Evolutionary conservation across 2,329 filamentous ascomycete genomes (phyloP), one percentile per base, ranked within the genome.

Genomic region (Orbilia oligospora): DNA sequence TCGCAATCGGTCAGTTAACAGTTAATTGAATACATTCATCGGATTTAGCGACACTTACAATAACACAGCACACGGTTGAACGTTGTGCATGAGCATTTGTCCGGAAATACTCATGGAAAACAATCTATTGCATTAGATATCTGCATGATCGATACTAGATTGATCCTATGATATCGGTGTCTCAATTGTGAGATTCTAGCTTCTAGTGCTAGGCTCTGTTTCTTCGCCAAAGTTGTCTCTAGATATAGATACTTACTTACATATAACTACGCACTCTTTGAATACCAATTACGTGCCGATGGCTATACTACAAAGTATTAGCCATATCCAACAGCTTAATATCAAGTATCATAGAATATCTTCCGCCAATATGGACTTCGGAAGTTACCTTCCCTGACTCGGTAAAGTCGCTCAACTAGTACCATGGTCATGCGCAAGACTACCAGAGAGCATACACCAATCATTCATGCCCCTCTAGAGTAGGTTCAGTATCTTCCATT

Each of bases 351-450:
- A 51, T 38, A 4, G 61, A 14, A 49, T 56, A 27, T 56, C 9
- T 27, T 67, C 24, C 30, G 46, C 27, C 33, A 51, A 61, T 38
- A 36, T 41, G 36, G 20, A 41, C 38, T 27, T 46, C 44, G 49
- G 63, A 68, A 67, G n/a, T 63, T 63, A 41, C 53, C 58, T 53
- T 61, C 30, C 41, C 71, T 75, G 64, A 69, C 71, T 75, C 71
- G 64, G 46, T 48, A 41, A 30, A 67, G 36, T 53, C 63, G 38
- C 70, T 67, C 51, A 67, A 58, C 24, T 33, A n/a, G n/a, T n/a
- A n/a, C n/a, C n/a, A n/a, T n/a, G 4, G 9, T 51, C 20, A 20
- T 12, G 14, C 38, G 44, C 44, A 27, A 24, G 20, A 24, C 12
- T 41, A 4, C 38, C 16, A 41, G 16, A 14, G 5, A n/a, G 2